Evolutionary conservation across 2,329 filamentous ascomycete genomes (phyloP), one percentile per base, ranked within the genome.

Genomic region (Nigrospora osmanthi): DNA sequence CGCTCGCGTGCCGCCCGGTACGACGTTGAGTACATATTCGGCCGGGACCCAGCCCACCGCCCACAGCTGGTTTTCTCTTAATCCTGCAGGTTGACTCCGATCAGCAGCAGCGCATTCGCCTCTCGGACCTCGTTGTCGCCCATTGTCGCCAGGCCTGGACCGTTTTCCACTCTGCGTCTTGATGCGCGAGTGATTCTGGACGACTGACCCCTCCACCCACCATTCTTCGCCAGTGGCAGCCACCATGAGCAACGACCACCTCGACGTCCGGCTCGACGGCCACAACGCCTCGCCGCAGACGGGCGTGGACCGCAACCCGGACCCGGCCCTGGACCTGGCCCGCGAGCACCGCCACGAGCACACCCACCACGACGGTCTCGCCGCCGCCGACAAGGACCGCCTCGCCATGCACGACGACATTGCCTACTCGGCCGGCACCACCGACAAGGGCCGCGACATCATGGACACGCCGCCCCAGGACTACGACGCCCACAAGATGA

Each of bases 291-390:
- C 53, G 14, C 43, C 39, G 6, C 53, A 52, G 46, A 49, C 49
- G 30, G 53, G 49, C 31, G 53, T 56, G 7, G 38, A 39, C 36
- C 35, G 45, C 40, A 55, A 54, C 43, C 49, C 52, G 10, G 58
- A 61, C 45, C 54, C 54, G n/a, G 52, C 53, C 35, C 54, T 47
- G n/a, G 60, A 69, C 35, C 59, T 63, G 38, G 49, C 57, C 13
- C 58, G 70, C 54, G 69, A 72, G 56, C 70, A 71, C 45, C 58
- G 54, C 12, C 72, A 75, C 53, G 50, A 57, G 16, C 70, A 73
- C 53, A 52, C 61, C 23, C 61, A 72, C 53, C 70, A 73, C 54
- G 62, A 63, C 34, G 53, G 50, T 48, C 62, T 47, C 51, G 65
- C 49, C 51, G 63, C 52, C 34, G 52, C 62, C 35, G 51, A 46